Evolutionary conservation across 2,329 filamentous ascomycete species (phyloP).

Genomic region (Neurospora sp.): DNA sequence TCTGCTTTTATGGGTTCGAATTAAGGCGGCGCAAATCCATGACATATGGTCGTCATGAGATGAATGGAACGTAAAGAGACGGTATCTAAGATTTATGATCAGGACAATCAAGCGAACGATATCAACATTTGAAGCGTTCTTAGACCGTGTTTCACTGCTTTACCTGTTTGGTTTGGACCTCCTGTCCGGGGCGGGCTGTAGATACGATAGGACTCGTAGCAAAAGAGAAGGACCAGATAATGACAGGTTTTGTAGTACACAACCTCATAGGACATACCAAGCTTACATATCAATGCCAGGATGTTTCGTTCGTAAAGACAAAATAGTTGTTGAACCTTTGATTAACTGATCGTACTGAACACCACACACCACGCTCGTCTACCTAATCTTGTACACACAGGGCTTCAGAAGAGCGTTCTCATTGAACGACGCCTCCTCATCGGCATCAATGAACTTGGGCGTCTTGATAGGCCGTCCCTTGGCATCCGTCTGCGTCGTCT

Average conservation of each 20-base stretch:
- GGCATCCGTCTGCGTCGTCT: slow-evolving; percentile 24
- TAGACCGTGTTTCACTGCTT: background rate
- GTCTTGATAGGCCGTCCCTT: slow-evolving; percentile 31
- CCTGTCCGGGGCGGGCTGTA: background rate
- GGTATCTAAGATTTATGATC: background rate
- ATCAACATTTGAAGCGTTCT: background rate
- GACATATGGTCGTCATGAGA: background rate
- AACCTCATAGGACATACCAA: background rate
- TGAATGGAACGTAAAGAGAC: background rate
- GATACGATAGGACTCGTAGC: background rate
- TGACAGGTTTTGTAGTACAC: background rate
- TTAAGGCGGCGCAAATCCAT: background rate
- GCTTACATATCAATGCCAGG: background rate
- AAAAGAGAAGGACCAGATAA: background rate
- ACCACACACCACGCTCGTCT: slow-evolving; percentile 13
- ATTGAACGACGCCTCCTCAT: slow-evolving; percentile 50
- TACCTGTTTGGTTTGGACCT: background rate
- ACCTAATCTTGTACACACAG: slow-evolving; percentile 89
- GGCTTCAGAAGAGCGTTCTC: slow-evolving; percentile 70
- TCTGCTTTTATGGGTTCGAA: background rate
- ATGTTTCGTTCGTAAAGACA: background rate
- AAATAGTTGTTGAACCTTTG: background rate
- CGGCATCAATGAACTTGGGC: slow-evolving; percentile 48
- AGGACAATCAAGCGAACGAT: background rate
- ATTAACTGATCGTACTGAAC: background rate